Evolutionary conservation across 1,139 yeast genomes (phyloP), one percentile per base, ranked within the genome.

Genomic region (Groenewaldozyma sp.): DNA sequence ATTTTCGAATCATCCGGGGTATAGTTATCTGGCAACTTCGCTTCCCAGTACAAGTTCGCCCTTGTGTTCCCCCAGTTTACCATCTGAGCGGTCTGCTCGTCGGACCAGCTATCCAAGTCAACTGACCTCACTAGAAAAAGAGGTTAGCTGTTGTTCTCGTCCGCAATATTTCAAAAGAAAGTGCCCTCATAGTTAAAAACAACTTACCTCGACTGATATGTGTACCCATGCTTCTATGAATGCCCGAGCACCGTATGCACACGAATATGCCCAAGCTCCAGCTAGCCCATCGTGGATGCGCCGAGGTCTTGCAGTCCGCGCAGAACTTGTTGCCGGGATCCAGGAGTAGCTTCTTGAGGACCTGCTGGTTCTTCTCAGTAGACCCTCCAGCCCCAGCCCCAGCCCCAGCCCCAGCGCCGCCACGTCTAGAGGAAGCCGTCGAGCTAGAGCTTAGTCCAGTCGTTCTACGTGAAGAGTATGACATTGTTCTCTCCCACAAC

Each of bases 211-310:
- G 55, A 39, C 65, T 57, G 37, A 88, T 84, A 62, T 91, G 98
- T 0, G 96, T 87, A 2, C 98, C 97, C 81, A 91, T 78, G 42
- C 93, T 76, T 58, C 97, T 72, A 59, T 91, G 98, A 48, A 88
- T 82, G 2, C 98, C 98, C 1, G 96, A 87, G 63, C 98, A 91
- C 50, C 80, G 47, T 45, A 91, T 91, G 62, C 98, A 91, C 34
- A 91, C 73, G 55, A 91, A 88, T 45, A 94, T 76, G 24, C 98
- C 98, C 44, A 91, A 63, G 52, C 80, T 86, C 96, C 97, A 91
- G 18, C 94, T 80, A 9, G 97, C 95, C 98, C 98, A 91, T 41
- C 98, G 70, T 13, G 98, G 98, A 61, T 88, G 94, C 32, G 82
- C 74, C 14, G 91, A 73, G 0, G 78, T 71, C 60, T 91, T 91